These are phyloP conservation scores for Torulaspora gathmanii DNA, from an alignment of 805 yeast genomes.

Conservation along the genomic window DNA sequence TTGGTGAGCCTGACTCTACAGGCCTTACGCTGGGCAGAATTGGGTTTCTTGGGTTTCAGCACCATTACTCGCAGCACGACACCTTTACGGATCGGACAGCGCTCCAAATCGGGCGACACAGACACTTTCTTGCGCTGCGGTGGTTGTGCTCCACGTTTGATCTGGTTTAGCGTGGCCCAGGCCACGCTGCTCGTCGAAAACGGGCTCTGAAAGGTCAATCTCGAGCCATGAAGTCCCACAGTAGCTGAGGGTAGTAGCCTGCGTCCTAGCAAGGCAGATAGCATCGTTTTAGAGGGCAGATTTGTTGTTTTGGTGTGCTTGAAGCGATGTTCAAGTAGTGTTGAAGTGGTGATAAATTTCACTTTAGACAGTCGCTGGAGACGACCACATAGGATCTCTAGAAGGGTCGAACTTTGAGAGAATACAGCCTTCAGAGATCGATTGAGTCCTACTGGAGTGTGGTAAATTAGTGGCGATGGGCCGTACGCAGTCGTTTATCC, in stretches of 20 bases:
- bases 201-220: neutral
- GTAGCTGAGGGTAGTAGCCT: neutral
- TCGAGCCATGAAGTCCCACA: too few relatives aligned
- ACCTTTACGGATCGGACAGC: constrained; percentile 86
- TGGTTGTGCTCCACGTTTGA: constrained; percentile 55
- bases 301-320: neutral
- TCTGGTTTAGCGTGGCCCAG: constrained; percentile 70
- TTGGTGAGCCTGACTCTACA: constrained; percentile 90
- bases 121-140: constrained; percentile 46
- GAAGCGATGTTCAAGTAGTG: neutral
- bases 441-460: neutral
- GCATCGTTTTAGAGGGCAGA: neutral
- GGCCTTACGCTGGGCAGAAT: constrained; percentile 96
- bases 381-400: neutral
- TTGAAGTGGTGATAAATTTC: neutral
- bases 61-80: constrained; percentile 93
- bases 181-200: constrained; percentile 11
- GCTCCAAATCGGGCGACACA: constrained; percentile 76
- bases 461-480: constrained; percentile 15
- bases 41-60: constrained; percentile 95
- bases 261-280: neutral
- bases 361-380: constrained; percentile 1
- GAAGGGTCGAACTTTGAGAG: neutral
- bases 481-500: constrained; percentile 24
- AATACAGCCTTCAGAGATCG: neutral